Evolutionary conservation across 1,284 basidiomycete species (phyloP).

Genomic region (Somion occarium): DNA sequence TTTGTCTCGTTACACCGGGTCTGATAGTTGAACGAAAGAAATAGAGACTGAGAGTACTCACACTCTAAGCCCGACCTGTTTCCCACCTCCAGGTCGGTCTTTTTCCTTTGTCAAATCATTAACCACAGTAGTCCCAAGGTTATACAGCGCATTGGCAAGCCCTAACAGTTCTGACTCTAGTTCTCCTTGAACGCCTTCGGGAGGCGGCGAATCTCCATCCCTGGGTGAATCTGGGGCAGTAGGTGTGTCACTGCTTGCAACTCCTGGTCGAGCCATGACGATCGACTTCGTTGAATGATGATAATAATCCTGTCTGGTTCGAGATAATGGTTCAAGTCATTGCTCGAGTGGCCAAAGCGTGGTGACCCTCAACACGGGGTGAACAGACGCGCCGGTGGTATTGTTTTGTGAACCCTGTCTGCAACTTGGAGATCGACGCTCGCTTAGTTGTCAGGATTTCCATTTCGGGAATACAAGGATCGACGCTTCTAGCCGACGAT

Average conservation of each 20-base stretch:
- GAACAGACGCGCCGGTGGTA: no score
- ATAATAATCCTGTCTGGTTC: no score
- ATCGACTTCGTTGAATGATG: no score
- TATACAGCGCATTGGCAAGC: constrained; percentile 70
- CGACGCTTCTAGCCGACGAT: no score
- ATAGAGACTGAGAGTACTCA: constrained; percentile 40
- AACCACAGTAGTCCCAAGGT: constrained; percentile 73
- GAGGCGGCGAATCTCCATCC: constrained; percentile 64
- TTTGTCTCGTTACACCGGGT: constrained; percentile 1
- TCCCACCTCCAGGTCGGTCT: constrained; percentile 58
- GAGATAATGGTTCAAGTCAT: no score
- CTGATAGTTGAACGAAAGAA: constrained; percentile 4
- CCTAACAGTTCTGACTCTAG: constrained; percentile 70
- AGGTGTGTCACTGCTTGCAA: no score
- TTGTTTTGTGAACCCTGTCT: no score
- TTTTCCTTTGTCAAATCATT: constrained; percentile 74
- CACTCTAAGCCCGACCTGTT: constrained; percentile 67
- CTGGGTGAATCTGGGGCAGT: constrained; percentile 44
- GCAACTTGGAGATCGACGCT: no score
- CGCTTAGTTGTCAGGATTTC: no score
- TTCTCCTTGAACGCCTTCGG: constrained; percentile 63
- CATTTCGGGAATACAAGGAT: no score
- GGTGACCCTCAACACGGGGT: no score
- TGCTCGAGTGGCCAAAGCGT: no score
- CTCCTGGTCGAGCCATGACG: not conserved